Evolutionary conservation across 805 yeast species (phyloP), one percentile per base, ranked within the genome.

Genomic region (Schwanniomyces pseudopolymorphus): DNA sequence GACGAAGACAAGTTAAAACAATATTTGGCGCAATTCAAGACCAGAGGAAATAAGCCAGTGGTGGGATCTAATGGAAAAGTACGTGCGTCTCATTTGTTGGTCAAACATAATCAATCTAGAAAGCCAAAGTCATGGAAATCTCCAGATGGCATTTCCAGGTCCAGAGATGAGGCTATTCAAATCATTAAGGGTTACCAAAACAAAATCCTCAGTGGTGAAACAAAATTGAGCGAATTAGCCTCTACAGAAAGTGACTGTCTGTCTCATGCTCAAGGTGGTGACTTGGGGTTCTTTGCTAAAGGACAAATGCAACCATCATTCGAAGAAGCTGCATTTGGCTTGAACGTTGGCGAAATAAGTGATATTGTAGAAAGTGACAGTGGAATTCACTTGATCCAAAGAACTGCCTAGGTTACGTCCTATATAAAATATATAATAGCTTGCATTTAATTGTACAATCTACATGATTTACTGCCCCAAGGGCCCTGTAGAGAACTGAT

Each of bases 271-370:
- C 83, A 87, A 59, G 89, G 90, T 17, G 99, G 99, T 39, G 99
- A 94, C 64, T 74, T 94, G 57, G 98, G 99, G 0, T 82, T 70
- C 60, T 94, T 94, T 61, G 89, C 87, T 20, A 82, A 77, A 50
- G 97, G 97, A 33, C 90, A 85, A 57, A 94, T 94, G 99, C 98
- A 94, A 66, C 96, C 96, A 28, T 70, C 85, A 48, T 94, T 94
- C 60, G 99, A 94, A 66, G 83, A 83, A 49, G 96, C 94, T 2
- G 84, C 96, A 1, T 92, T 87, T 63, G 83, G 69, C 4, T 72
- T 94, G 53, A 81, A 87, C 53, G 84, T 89, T 17, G 96, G 96
- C 17, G 94, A 91, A 61, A 64, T 87, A 39, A 85, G 94, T 59
- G 87, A 81, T 38, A 80, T 90, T 22, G 87, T 94, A 13, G 97